Evolutionary conservation across 805 yeast species (phyloP).

Genomic region (Candida andamanensis): DNA sequence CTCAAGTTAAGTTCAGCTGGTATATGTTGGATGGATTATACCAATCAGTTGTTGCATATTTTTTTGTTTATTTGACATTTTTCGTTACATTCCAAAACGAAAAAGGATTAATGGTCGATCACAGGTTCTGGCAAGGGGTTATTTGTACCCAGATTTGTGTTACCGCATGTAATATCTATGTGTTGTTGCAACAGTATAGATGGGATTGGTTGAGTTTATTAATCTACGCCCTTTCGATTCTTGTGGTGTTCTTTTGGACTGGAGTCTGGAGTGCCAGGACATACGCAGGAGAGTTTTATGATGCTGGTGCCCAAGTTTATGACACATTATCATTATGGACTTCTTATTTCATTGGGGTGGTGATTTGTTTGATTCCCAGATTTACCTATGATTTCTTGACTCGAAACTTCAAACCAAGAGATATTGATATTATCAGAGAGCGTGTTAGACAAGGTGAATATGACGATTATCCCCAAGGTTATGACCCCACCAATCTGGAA

Average conservation of each 20-base stretch:
- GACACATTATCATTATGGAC: constrained; percentile 68
- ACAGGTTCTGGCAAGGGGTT: constrained; percentile 68
- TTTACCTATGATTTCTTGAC: constrained; percentile 46
- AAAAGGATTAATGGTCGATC: constrained; percentile 59
- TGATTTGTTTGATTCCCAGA: constrained; percentile 57
- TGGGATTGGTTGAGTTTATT: constrained; percentile 72
- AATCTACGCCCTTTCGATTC: constrained; percentile 48
- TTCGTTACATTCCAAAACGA: constrained; percentile 33
- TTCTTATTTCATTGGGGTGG: constrained; percentile 48
- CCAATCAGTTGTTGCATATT: constrained; percentile 68
- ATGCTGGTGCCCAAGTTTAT: constrained; percentile 57
- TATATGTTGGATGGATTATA: constrained; percentile 76
- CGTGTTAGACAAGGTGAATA: constrained; percentile 49
- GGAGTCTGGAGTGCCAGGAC: constrained; percentile 65
- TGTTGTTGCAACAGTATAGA: constrained; percentile 60
- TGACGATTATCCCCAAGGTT: constrained; percentile 42
- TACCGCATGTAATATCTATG: constrained; percentile 59
- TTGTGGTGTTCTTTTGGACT: constrained; percentile 67
- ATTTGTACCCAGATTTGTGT: constrained; percentile 57
- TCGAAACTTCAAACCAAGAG: constrained; percentile 54
- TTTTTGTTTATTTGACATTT: constrained; percentile 64
- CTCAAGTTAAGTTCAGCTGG: constrained; percentile 59
- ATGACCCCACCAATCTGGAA: constrained; percentile 48
- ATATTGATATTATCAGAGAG: constrained; percentile 69
- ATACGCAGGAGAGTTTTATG: constrained; percentile 55